Base-by-base conservation (phyloP, 352 stramenopile species). In the Thalassiosira pacifica region DNA sequence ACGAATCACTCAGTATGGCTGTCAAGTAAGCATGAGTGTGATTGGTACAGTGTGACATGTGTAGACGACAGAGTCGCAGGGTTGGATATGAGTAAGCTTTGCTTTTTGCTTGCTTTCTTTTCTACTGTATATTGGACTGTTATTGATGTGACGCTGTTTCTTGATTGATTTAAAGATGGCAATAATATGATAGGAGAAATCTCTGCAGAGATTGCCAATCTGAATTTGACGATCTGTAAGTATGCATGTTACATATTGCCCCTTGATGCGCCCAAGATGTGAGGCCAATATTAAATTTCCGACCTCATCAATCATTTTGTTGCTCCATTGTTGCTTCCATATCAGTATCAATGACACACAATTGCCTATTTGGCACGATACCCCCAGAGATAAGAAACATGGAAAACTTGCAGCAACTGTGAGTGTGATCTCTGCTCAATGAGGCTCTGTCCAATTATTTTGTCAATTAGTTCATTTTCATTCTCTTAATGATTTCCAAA, bases 1-100 rank as follows among this genome's bases (percentile, higher is more conserved):
- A 34, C 29, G 31, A 24, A 52, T 19, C 37, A 55, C 37, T 40
- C 26, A 24, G 37, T 66, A 26, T 87, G 80, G 80, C 59, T 87
- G 19, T 79, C 57, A 18, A 68, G 60, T 5, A 74, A 24, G 16
- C 18, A 29, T 31, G 80, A 87, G 32, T 87, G 80, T 61, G 27
- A 53, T 37, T 87, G 80, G 80, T 83, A 59, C 27, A 74, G 80
- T 55, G 73, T 87, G 8, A 80, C 19, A 27, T 87, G 80, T 64
- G 48, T 32, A 3, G 18, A 26, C 11, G 67, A 65, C 24, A 31
- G 57, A 10, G 57, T 65, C 40, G 16, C 40, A 48, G 40, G 40
- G 16, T 48, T 48, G 16, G 40, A 48, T 48, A 48, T 48, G 40
- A 48, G 40, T 48, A 16, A 48, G 40, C 16, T 48, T 48, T 48